These are phyloP conservation scores for Cyberlindnera euphorbiae DNA, from an alignment of 805 yeast genomes.

Conservation along the genomic window DNA sequence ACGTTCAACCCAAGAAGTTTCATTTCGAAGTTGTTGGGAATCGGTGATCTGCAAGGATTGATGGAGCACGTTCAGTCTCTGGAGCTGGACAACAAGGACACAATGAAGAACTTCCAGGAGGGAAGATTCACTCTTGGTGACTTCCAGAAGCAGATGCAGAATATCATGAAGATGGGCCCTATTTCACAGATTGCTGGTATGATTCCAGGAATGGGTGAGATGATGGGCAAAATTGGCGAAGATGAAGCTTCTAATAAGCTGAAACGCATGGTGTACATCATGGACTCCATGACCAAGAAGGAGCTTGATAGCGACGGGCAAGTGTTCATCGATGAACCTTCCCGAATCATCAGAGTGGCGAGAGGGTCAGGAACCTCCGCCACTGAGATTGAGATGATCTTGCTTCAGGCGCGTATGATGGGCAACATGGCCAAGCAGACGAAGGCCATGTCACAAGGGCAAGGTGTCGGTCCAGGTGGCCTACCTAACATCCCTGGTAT, in stretches of 20 bases:
- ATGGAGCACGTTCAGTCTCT: slow-evolving; percentile 90
- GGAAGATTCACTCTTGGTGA: slow-evolving; percentile 92
- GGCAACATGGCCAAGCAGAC: slow-evolving; percentile 75
- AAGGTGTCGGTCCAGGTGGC: slow-evolving; percentile 48
- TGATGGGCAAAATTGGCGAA: slow-evolving; percentile 85
- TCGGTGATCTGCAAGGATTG: slow-evolving; percentile 91
- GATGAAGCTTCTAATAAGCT: slow-evolving; percentile 83
- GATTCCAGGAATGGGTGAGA: slow-evolving; percentile 88
- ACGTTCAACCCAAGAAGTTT: slow-evolving; percentile 85
- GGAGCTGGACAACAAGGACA: slow-evolving; percentile 83
- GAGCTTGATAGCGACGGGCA: slow-evolving; percentile 90
- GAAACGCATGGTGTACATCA: slow-evolving; percentile 82
- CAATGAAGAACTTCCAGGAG: slow-evolving; percentile 87
- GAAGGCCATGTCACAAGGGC: slow-evolving; percentile 26
- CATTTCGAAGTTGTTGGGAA: slow-evolving; percentile 87
- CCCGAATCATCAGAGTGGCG: slow-evolving; percentile 85
- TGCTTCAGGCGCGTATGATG: slow-evolving; percentile 91
- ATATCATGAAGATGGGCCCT: slow-evolving; percentile 96
- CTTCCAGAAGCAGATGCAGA: slow-evolving; percentile 91
- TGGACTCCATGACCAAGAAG: slow-evolving; percentile 93
- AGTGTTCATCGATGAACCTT: slow-evolving; percentile 73
- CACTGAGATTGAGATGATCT: slow-evolving; percentile 87
- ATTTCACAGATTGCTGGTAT: slow-evolving; percentile 87
- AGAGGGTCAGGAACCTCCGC: slow-evolving; percentile 92
- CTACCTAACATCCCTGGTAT: slow-evolving; percentile 19